These are phyloP conservation scores for Colletotrichum sp. DNA, from an alignment of 2,329 filamentous ascomycete species.

Conservation along the genomic window DNA sequence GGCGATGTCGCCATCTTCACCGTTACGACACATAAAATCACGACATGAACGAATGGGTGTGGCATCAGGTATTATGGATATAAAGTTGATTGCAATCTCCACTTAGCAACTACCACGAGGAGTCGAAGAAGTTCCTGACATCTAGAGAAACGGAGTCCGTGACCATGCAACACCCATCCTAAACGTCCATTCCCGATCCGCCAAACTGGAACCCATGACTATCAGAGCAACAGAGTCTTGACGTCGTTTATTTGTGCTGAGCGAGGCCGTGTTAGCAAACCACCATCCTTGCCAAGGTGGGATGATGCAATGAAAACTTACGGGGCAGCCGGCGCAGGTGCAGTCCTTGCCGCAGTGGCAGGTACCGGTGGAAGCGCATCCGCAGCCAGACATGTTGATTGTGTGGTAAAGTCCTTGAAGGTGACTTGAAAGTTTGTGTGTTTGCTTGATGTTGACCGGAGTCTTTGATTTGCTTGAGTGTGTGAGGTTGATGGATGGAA, in stretches of 20 bases:
- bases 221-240: background rate
- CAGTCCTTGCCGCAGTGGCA: constrained; percentile 45
- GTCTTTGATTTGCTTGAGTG: background rate
- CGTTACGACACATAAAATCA: too few species aligned
- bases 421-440: background rate
- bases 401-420: background rate
- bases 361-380: constrained; percentile 34
- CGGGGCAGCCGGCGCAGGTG: constrained; percentile 48
- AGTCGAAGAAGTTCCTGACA: background rate
- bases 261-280: background rate
- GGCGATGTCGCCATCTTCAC: background rate
- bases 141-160: background rate
- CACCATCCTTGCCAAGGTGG: background rate
- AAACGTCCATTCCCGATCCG: background rate
- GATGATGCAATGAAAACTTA: constrained; percentile 31
- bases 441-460: background rate
- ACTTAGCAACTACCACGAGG: background rate
- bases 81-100: background rate
- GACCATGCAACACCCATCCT: background rate
- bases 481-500: background rate
- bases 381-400: constrained; percentile 46
- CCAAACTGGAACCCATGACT: background rate
- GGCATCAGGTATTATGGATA: background rate
- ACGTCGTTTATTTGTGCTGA: constrained; percentile 15
- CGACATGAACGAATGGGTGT: background rate